These are phyloP conservation scores for Sporothrix variecibatus DNA, from an alignment of 2,329 filamentous ascomycete species.

Conservation along the genomic window DNA sequence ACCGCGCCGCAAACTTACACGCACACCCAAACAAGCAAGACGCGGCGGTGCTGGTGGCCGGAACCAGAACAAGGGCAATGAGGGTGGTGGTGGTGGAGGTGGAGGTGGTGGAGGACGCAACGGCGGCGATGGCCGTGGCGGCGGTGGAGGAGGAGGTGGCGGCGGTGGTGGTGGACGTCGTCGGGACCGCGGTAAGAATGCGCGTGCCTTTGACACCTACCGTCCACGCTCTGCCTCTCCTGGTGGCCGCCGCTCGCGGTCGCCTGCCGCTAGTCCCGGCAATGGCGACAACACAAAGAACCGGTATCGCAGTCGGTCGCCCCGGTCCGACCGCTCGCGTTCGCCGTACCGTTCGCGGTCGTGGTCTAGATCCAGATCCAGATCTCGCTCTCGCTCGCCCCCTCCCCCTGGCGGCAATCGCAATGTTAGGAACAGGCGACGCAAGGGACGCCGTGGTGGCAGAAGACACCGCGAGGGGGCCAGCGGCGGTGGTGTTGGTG, in stretches of 20 bases:
- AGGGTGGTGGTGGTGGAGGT: slow-evolving; percentile 32
- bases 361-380: slow-evolving; percentile 18
- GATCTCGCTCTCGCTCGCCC: slow-evolving; percentile 6
- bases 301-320: slow-evolving; percentile 49
- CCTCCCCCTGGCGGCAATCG: neutral
- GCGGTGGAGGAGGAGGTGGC: neutral
- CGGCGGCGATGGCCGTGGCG: neutral
- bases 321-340: slow-evolving; percentile 41
- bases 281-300: slow-evolving; percentile 38
- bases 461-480: neutral
- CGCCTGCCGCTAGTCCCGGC: neutral
- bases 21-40: slow-evolving; percentile 71
- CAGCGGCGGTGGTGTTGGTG: neutral
- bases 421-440: neutral
- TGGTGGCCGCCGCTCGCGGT: slow-evolving; percentile 45
- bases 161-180: slow-evolving; percentile 33
- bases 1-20: slow-evolving; percentile 78
- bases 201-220: slow-evolving; percentile 45
- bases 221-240: slow-evolving; percentile 61
- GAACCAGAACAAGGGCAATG: slow-evolving; percentile 48
- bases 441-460: slow-evolving; percentile 7
- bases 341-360: slow-evolving; percentile 23
- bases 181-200: neutral
- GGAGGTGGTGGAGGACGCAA: neutral
- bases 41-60: slow-evolving; percentile 61